Evolutionary conservation across 2,329 filamentous ascomycete genomes (phyloP).

Genomic region (Ophiostoma fasciatum): DNA sequence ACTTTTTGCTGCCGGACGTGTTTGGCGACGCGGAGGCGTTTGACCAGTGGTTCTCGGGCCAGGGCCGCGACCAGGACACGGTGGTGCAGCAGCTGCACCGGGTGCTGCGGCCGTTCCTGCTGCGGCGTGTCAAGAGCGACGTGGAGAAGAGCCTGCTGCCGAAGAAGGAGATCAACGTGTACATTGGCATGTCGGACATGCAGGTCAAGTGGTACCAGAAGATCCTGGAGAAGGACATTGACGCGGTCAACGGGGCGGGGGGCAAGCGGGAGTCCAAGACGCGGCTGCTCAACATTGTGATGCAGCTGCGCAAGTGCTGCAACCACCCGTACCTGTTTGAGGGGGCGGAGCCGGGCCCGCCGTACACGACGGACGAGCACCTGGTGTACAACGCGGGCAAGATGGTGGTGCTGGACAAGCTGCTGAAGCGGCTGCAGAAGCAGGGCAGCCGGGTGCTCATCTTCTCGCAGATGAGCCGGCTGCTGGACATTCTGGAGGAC

Average conservation of each 20-base stretch:
- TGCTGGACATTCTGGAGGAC: conserved; percentile 92
- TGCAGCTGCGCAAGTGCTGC: conserved; percentile 98
- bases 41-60: conserved; percentile 92
- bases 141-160: conserved; percentile 95
- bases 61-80: conserved; percentile 81
- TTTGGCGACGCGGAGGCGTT: conserved; percentile 96
- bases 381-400: conserved; percentile 87
- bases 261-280: conserved; percentile 98
- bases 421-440: conserved; percentile 66
- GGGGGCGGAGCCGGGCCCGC: conserved; percentile 88
- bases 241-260: conserved; percentile 90
- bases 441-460: conserved; percentile 94
- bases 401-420: conserved; percentile 92
- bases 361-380: conserved; percentile 97
- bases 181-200: conserved; percentile 98
- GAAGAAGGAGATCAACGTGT: conserved; percentile 95
- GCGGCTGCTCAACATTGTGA: conserved; percentile 91
- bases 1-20: conserved; percentile 94
- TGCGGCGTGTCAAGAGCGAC: conserved; percentile 91
- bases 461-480: conserved; percentile 97
- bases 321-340: conserved; percentile 98
- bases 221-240: conserved; percentile 97
- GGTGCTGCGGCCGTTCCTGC: conserved; percentile 80
- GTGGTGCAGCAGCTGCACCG: conserved; percentile 93
- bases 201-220: conserved; percentile 99